Evolutionary conservation across 169 alveolate genomes (phyloP), one percentile per base, ranked within the genome.

Genomic region (Plasmodium cynomolgi): DNA sequence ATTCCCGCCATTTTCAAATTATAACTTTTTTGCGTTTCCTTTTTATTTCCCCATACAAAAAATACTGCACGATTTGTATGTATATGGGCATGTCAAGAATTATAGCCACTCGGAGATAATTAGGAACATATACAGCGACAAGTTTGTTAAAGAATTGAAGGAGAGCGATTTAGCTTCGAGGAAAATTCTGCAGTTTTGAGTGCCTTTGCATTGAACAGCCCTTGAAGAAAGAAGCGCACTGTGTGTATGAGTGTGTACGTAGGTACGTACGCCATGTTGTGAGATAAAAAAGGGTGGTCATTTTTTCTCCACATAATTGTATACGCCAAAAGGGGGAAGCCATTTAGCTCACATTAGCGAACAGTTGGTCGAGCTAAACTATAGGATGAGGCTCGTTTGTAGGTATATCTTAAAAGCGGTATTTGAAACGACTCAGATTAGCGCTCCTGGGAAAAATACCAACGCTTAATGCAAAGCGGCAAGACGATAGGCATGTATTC

Each of bases 41-140:
- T 90, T 90, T 68, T 90, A 90, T 81, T 90, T 80, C 34, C 85
- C 94, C 54, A 90, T 90, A 80, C 91, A 47, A 68, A 90, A 81
- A 90, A 90, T 90, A 62, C n/a, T 90, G 17, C 74, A 80, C 71
- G 91, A 90, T 80, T 80, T 90, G 94, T 81, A 90, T 71, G 20
- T 90, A 79, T 90, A 90, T 90, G 94, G 94, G 1, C 94, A 90
- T 81, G 94, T 90, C 20, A 90, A 90, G 39, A 90, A 90, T 90
- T 90, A 90, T 81, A 81, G 72, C 72, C 91, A 79, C 58, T 90
- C 94, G 37, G 94, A 90, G 34, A 39, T 90, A 41, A 90, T 90
- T 58, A 90, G 74, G 83, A 90, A 90, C 50, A 58, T 90, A 33
- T 81, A 90, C 47, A 47, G 41, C 41, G 58, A 90, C 91, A 81